Conservation (phyloP, 106 monocot species). For the Dendrobium chrysotoxum region DNA sequence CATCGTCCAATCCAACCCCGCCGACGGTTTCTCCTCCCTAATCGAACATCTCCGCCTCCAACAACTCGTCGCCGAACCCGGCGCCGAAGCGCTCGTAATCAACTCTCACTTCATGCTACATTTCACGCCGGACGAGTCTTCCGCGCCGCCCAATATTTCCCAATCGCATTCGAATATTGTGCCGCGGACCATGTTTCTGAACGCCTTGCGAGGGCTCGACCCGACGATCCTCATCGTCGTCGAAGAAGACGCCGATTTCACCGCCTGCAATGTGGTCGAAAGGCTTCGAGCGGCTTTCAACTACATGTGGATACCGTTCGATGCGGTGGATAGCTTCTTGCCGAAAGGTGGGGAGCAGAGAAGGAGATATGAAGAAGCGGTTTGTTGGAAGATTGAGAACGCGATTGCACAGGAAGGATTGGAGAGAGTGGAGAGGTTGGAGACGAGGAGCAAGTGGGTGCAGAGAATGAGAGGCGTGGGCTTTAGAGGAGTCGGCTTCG, state of each 20-base stretch:
- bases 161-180: background rate
- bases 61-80: slow-evolving; percentile 29
- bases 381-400: slow-evolving; percentile 90
- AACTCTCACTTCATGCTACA: slow-evolving; percentile 93
- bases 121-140: slow-evolving; percentile 59
- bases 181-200: slow-evolving; percentile 47
- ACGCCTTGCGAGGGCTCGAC: slow-evolving; percentile 51
- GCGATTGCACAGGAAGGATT: slow-evolving; percentile 70
- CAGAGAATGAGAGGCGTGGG: slow-evolving; percentile 75
- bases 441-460: slow-evolving; percentile 62
- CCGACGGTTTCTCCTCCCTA: slow-evolving; percentile 53
- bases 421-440: slow-evolving; percentile 77
- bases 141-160: background rate
- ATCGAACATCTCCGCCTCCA: slow-evolving; percentile 57
- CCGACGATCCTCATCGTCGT: slow-evolving; percentile 55
- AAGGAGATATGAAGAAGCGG: slow-evolving; percentile 71
- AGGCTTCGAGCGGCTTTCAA: slow-evolving; percentile 80
- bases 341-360: slow-evolving; percentile 65
- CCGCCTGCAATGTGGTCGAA: slow-evolving; percentile 41
- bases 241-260: slow-evolving; percentile 88
- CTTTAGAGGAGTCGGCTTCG: slow-evolving; percentile 52
- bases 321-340: slow-evolving; percentile 67
- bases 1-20: slow-evolving; percentile 30
- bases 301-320: slow-evolving; percentile 93
- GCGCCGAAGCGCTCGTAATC: slow-evolving; percentile 63